These are phyloP conservation scores for Oryza nivara DNA, from an alignment of 176 grass and related monocot genomes.

Conservation along the genomic window DNA sequence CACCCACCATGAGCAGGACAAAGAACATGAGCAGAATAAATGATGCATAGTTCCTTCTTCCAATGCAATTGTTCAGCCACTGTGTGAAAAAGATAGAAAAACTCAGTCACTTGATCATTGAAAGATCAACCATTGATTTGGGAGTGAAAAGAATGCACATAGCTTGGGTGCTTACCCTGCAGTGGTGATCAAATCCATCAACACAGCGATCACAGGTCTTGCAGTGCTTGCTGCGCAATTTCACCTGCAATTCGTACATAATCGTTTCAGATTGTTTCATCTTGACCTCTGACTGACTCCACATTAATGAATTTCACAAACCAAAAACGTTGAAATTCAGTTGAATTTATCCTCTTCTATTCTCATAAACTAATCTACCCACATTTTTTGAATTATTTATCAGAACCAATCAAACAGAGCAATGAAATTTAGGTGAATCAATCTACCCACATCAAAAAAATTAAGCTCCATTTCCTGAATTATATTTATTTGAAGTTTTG, in stretches of 20 bases:
- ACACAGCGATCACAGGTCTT: constrained; percentile 91
- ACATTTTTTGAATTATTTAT: too few species aligned
- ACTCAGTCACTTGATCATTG: constrained; percentile 18
- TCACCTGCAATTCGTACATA: constrained; percentile 55
- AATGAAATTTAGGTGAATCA: too few species aligned
- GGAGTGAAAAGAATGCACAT: background rate
- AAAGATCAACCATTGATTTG: background rate
- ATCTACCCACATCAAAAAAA: background rate
- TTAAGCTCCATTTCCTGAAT: background rate
- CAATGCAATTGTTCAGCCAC: constrained; percentile 99
- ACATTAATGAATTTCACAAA: background rate
- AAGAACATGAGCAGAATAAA: constrained; percentile 93
- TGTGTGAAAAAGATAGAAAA: constrained; percentile 37
- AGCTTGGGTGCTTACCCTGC: constrained; percentile 61
- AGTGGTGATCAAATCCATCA: constrained; percentile 99
- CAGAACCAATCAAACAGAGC: too few species aligned
- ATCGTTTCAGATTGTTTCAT: background rate
- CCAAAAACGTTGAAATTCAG: background rate
- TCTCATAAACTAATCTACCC: too few species aligned
- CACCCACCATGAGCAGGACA: constrained; percentile 74
- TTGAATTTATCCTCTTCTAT: background rate
- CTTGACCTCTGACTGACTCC: background rate
- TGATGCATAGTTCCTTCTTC: constrained; percentile 79
- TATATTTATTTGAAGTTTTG: background rate
- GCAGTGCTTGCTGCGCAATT: constrained; percentile 96